Evolutionary conservation across 768 basidiomycete genomes (phyloP).

Genomic region (Tylopilus rubrobrunneus): DNA sequence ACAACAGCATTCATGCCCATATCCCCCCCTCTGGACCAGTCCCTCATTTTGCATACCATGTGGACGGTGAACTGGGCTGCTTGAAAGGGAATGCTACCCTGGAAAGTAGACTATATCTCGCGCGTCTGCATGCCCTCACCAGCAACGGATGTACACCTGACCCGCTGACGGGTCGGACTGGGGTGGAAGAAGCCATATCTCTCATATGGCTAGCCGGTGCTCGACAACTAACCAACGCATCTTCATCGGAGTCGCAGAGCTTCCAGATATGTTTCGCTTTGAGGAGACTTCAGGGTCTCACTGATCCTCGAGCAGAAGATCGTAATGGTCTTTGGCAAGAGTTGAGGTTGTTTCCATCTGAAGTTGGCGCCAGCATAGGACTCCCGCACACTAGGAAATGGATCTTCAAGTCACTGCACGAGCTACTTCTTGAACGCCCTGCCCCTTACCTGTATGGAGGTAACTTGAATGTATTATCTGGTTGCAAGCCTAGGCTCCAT

Average conservation of each 20-base stretch:
- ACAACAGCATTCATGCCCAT: neutral
- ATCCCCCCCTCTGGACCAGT: neutral
- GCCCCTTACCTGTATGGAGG: neutral
- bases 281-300: neutral
- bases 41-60: neutral
- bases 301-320: too few relatives aligned
- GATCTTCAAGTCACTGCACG: neutral
- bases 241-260: neutral
- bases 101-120: neutral
- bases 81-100: neutral
- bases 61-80: neutral
- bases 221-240: neutral
- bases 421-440: neutral
- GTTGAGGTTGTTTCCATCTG: neutral
- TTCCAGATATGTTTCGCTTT: neutral
- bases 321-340: neutral
- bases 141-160: neutral
- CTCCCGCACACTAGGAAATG: too few relatives aligned
- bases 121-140: neutral
- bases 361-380: neutral
- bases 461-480: neutral
- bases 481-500: neutral
- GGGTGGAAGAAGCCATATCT: neutral
- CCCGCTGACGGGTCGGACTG: neutral
- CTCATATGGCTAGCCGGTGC: neutral